Evolutionary conservation across 2,329 filamentous ascomycete genomes (phyloP), one percentile per base, ranked within the genome.

Genomic region (Trichocomaceae sp.): DNA sequence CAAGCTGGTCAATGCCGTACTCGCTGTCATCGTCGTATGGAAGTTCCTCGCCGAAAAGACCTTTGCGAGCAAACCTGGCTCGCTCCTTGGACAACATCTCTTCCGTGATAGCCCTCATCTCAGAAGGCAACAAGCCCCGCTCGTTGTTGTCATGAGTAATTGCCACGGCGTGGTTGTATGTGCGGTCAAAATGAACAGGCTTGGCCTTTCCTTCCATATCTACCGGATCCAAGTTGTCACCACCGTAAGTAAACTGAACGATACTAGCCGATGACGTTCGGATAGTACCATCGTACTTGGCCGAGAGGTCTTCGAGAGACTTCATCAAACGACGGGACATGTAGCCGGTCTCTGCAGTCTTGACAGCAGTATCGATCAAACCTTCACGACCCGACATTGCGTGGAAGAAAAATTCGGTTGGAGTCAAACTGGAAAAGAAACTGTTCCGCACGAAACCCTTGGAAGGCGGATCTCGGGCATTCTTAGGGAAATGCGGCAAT

Each of bases 291-390:
- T 99, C 93, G 64, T 99, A 99, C 64, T 90, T 84, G 0, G 88
- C 90, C 0, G 91, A 96, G 2, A 97, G 76, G 77, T 99, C 93
- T 69, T 99, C 93, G 48, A 99, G 75, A 2, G 90, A 96, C 73
- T 99, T 99, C 92, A 99, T 99, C 68, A 99, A 72, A 62, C 93
- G 85, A 74, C 93, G 86, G 59, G 92, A 97, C 93, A 99, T 99
- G 75, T 99, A 99, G 60, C 93, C 93, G 10, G 93, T 99, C 72
- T 99, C 93, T 52, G 93, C 93, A 52, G 93, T 99, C 77, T 99
- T 99, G 75, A 97, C 93, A 58, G 93, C 93, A 2, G 93, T 99
- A 81, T 99, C 93, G 66, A 99, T 91, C 62, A 99, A 77, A 83
- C 93, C 93, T 83, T 97, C 93, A 83, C 93, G 88, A 64, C 93